Percentiles rank a stretch among this genome's conserved stretches.
Evolutionary conservation across 441 rosid species (phyloP).

Genomic region (Adansonia gregorii): DNA sequence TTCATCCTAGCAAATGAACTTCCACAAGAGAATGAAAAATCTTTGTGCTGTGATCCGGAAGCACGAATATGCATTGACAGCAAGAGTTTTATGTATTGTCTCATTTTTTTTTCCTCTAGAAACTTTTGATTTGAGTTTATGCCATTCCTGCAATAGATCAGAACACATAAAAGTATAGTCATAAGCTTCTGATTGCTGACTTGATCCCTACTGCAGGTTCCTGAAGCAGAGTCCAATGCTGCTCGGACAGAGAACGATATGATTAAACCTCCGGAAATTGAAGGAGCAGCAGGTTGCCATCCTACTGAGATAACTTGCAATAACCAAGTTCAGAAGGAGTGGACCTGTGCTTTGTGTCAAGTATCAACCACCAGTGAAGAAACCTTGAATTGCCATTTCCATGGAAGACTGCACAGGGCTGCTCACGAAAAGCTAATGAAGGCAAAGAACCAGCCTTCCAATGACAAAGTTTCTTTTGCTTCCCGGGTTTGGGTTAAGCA

Average conservation of each 20-base stretch:
- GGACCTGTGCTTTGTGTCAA: conserved; percentile 38
- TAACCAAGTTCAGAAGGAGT: conserved; percentile 22
- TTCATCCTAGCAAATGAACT: background rate
- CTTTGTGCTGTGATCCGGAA: background rate
- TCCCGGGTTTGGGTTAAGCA: background rate
- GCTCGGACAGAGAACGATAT: background rate
- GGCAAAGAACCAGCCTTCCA: conserved; percentile 24
- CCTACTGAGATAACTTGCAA: background rate
- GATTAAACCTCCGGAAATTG: conserved; percentile 12
- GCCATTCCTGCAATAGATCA: too few species aligned
- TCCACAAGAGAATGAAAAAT: background rate
- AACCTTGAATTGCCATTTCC: conserved; percentile 31
- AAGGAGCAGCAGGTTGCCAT: conserved; percentile 4
- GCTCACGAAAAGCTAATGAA: conserved; percentile 30
- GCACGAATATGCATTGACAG: too few species aligned
- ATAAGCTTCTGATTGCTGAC: background rate
- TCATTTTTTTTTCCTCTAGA: too few species aligned
- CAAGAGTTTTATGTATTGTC: too few species aligned
- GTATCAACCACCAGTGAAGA: conserved; percentile 31
- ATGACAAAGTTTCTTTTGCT: background rate
- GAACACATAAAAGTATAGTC: background rate
- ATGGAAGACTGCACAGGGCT: conserved; percentile 31
- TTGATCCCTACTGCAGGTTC: conserved; percentile 17
- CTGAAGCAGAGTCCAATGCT: background rate
- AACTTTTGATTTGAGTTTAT: too few species aligned